A percentile compares a stretch with the other conserved stretches of the same genome.
Conservation (phyloP, 805 yeast genomes). For the Phaffomyces opuntiae region DNA sequence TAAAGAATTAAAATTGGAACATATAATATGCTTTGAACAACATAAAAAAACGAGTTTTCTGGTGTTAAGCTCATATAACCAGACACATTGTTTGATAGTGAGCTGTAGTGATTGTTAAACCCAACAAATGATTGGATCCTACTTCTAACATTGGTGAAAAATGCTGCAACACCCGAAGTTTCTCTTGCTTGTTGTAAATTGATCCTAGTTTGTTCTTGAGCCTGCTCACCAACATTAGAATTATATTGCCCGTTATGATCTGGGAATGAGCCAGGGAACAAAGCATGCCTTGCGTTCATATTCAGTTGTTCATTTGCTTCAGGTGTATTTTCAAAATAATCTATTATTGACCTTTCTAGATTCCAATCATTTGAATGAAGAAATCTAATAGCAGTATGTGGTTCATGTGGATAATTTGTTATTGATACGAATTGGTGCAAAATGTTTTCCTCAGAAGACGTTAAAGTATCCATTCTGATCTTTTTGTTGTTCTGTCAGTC, state of each 20-base stretch:
- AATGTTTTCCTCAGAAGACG: conserved; percentile 7
- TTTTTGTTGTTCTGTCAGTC: too few species aligned
- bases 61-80: conserved; percentile 17
- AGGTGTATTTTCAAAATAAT: conserved; percentile 19
- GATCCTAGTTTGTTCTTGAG: neutral
- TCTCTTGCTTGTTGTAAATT: neutral
- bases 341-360: conserved; percentile 27
- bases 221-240: conserved; percentile 3
- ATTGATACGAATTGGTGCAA: conserved; percentile 14
- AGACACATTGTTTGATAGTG: conserved; percentile 20
- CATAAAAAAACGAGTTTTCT: conserved; percentile 20
- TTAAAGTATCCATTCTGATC: conserved; percentile 13
- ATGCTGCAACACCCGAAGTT: neutral
- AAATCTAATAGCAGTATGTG: conserved; percentile 17
- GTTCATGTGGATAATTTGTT: conserved; percentile 14
- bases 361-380: conserved; percentile 30
- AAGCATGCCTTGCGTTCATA: conserved; percentile 7
- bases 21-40: conserved; percentile 25
- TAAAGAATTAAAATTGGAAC: conserved; percentile 28
- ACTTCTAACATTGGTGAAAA: conserved; percentile 13
- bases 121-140: conserved; percentile 17
- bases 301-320: conserved; percentile 21
- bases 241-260: conserved; percentile 8
- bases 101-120: conserved; percentile 17
- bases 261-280: conserved; percentile 17